These are phyloP conservation scores for Chondrus crispus DNA, from an alignment of 23 red algal genomes.

Conservation along the genomic window DNA sequence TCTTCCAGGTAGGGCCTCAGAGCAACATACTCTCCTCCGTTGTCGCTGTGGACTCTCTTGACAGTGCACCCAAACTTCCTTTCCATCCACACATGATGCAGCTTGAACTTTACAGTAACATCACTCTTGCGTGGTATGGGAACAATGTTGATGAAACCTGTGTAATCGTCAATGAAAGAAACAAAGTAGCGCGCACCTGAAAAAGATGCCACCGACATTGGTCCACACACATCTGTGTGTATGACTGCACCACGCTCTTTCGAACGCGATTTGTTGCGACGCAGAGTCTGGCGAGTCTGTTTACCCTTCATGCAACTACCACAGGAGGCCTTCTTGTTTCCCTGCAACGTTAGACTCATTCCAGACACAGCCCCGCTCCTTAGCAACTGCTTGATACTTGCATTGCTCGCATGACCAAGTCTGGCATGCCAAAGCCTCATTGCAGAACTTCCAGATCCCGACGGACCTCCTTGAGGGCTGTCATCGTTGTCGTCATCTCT, in stretches of 20 bases:
- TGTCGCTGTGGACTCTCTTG: neutral
- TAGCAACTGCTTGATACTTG: neutral
- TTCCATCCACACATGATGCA: neutral
- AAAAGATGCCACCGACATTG: neutral
- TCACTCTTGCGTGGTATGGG: neutral
- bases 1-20: neutral
- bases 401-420: neutral
- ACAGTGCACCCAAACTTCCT: neutral
- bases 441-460: neutral
- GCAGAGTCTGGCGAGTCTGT: neutral
- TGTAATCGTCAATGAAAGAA: neutral
- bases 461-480: neutral
- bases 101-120: neutral
- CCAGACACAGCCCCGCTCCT: neutral
- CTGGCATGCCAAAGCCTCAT: neutral
- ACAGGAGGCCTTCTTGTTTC: neutral
- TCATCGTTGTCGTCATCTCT: neutral
- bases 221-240: neutral
- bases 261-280: neutral
- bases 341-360: neutral
- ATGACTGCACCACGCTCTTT: neutral
- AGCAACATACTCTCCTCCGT: neutral
- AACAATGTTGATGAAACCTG: neutral
- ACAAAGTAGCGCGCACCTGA: neutral
- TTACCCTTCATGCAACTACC: neutral